Conservation (phyloP, 2,329 filamentous ascomycete species). For the Metarhizium album region DNA sequence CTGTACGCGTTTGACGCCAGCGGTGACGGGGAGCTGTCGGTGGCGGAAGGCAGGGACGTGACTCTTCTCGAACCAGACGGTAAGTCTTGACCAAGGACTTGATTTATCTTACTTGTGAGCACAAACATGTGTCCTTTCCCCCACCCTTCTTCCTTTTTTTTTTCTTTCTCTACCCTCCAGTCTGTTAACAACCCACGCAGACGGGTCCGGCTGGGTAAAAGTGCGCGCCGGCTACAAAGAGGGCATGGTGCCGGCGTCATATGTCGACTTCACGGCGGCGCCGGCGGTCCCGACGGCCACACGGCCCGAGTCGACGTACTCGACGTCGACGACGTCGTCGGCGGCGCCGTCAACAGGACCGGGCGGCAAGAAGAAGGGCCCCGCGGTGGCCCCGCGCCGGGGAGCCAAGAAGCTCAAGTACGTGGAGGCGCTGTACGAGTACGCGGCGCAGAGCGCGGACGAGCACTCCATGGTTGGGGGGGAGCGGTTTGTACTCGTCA, state of each 20-base stretch:
- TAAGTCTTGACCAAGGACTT: conserved; percentile 48
- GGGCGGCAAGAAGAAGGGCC: conserved; percentile 69
- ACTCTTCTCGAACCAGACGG: conserved; percentile 76
- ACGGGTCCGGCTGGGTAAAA: conserved; percentile 86
- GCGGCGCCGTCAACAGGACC: conserved; percentile 19
- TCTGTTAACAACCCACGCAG: conserved; percentile 35
- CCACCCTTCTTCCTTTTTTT: background rate
- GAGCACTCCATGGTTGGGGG: conserved; percentile 89
- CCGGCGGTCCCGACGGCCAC: conserved; percentile 31
- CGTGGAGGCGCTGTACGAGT: conserved; percentile 88
- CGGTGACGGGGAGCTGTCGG: conserved; percentile 69
- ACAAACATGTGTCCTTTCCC: no score
- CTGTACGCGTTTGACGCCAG: conserved; percentile 75
- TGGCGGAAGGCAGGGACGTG: conserved; percentile 70
- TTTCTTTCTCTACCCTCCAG: conserved; percentile 1
- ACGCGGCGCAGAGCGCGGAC: conserved; percentile 70
- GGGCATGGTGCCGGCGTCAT: conserved; percentile 79
- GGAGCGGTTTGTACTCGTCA: conserved; percentile 83
- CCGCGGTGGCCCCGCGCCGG: conserved; percentile 78
- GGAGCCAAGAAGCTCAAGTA: conserved; percentile 92
- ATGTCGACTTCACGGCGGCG: conserved; percentile 61
- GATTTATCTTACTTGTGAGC: no score
- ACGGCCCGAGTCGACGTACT: conserved; percentile 68
- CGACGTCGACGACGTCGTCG: conserved; percentile 47
- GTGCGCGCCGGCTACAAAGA: conserved; percentile 65